Evolutionary conservation across 805 yeast genomes (phyloP), one percentile per base, ranked within the genome.

Genomic region (Zygosaccharomyces bailii): DNA sequence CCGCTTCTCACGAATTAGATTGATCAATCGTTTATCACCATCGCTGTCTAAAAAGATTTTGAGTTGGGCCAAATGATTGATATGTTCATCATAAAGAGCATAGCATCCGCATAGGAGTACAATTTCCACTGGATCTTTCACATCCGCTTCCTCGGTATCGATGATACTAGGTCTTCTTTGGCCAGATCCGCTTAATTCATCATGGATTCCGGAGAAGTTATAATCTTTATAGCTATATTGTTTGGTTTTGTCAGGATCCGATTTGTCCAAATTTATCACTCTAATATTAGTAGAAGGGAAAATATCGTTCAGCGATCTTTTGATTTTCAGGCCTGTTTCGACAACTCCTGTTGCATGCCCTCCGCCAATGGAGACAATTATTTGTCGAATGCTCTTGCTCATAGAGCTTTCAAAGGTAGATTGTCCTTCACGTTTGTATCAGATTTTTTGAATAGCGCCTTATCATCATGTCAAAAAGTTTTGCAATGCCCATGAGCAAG

Each of bases 41-140:
- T 90, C 97, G 49, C 88, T 76, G 52, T 86, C 93, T 11, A 90
- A 72, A 54, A 83, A 90, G 2, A 90, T 78, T 57, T 79, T 83
- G 51, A 89, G 69, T 1, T 78, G 71, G 0, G 90, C 81, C 56
- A 74, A 49, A 8, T 68, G 68, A 27, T 85, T 65, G 8, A 90
- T 62, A 14, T 68, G 69, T 35, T 68, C 66, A 59, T 86, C 82
- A 57, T 79, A 84, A 18, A 90, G 69, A 0, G 96, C 91, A 58
- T 90, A 90, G 14, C 84, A 68, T 2, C 98, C 97, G 52, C 82
- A 82, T 1, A 88, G 74, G 5, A 89, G 62, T 9, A 74, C 60
- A 13, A 78, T 55, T 21, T 57, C 56, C 17, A 49, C 40, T 5
- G 50, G 46, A n/a, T 49, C 42, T 31, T 42, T 34, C 13, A 34